Evolutionary conservation across 768 basidiomycete species (phyloP), one percentile per base, ranked within the genome.

Genomic region (Xerocomellus amylosporus): DNA sequence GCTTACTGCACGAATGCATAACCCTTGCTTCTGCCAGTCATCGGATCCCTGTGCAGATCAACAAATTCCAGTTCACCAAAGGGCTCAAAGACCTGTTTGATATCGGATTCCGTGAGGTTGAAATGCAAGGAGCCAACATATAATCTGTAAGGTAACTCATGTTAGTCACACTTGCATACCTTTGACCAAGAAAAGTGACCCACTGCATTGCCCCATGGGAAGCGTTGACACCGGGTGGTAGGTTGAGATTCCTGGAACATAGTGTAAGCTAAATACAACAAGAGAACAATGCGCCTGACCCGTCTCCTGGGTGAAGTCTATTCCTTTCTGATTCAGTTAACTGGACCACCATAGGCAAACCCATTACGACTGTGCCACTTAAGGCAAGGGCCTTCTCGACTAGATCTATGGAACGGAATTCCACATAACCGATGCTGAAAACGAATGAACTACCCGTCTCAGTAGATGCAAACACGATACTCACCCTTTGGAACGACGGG

Each of bases 31-130:
- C 93, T 85, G 37, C 94, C 94, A 47, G 94, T 94, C 82, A 85
- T 85, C 4, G 92, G 89, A 71, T 98, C 94, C 70, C 90, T 85
- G 73, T 97, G 97, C 66, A 98, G 82, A 79, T 99, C 96, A 70
- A 99, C 94, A 76, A 95, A 95, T 74, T 96, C 96, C 62, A 99
- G 80, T 75, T 95, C 91, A 64, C 97, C 97, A 71, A 98, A 99
- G 10, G 96, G 94, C 70, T 97, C 94, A 73, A 99, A 99, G 62
- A 99, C 96, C 83, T 98, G 94, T 74, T 88, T 91, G 76, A 99
- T 89, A 77, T 99, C 96, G 63, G 92, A 87, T 75, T 97, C 91
- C 51, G 93, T 91, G 56, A 99, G 86, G 73, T 93, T 95, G 79
- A 96, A 97, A 73, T 98, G 93, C 43, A 99, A 77, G 56, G 93